phyloP scores from a whole-genome alignment of 352 stramenopile genomes.

The Globisporangium parvum region DNA sequence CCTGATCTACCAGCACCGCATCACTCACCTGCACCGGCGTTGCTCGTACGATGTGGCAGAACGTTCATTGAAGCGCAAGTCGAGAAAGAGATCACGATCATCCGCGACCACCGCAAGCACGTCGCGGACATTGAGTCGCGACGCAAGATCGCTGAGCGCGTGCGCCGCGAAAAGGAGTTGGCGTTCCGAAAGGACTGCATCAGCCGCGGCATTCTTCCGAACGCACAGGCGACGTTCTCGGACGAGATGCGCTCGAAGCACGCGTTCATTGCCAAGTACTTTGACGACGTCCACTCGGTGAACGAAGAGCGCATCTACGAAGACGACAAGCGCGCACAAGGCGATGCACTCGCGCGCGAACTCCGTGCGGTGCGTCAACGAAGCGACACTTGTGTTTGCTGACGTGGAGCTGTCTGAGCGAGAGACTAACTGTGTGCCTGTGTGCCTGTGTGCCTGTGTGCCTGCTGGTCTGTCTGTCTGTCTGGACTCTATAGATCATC shows the following conservation, averaged over 20 bases:
- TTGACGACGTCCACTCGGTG: conserved; percentile 44
- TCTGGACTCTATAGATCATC: no score
- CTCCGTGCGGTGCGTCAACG: conserved; percentile 28
- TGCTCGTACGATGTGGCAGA: conserved; percentile 13
- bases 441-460: no score
- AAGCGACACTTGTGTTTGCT: no score
- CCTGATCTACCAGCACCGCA: no score
- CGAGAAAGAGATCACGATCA: conserved; percentile 50
- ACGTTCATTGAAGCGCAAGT: conserved; percentile 51
- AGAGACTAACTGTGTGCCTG: no score
- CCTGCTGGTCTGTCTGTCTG: no score
- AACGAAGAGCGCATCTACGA: conserved; percentile 49
- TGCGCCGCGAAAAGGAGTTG: conserved; percentile 49
- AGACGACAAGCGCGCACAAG: conserved; percentile 40
- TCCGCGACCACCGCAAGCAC: conserved; percentile 43
- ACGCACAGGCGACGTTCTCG: conserved; percentile 60
- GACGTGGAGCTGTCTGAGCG: no score
- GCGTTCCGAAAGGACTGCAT: conserved; percentile 54
- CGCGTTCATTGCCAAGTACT: conserved; percentile 62
- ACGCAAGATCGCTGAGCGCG: conserved; percentile 42
- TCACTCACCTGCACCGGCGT: no score
- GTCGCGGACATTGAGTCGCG: conserved; percentile 46
- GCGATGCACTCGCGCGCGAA: conserved; percentile 29
- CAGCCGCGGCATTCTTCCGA: conserved; percentile 54
- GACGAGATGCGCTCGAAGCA: conserved; percentile 56